Percentiles rank a stretch among this genome's conserved stretches.
phyloP scores from a whole-genome alignment of 441 rosid genomes.

The Aquilaria agallochum region DNA sequence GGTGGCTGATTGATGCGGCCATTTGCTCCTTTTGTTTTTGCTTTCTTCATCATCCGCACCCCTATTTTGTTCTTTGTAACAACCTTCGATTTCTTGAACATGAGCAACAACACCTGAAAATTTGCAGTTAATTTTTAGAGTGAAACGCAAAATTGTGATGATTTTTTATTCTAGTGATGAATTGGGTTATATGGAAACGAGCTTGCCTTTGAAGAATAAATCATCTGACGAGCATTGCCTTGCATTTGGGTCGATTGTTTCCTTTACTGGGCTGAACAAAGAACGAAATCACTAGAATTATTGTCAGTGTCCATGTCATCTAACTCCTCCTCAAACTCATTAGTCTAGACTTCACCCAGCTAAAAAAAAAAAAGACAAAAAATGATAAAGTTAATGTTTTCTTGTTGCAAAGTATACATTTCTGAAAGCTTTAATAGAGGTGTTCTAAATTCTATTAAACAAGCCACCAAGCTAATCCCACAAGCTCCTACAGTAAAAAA shows the following conservation, averaged over 20 bases:
- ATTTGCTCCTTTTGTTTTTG: constrained; percentile 26
- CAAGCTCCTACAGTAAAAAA: constrained; percentile 67
- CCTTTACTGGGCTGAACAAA: constrained; percentile 54
- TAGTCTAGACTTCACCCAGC: constrained; percentile 9
- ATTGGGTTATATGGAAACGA: constrained; percentile 44
- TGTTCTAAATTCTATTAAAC: constrained; percentile 64
- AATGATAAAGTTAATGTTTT: constrained; percentile 69
- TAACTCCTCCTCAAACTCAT: constrained; percentile 16
- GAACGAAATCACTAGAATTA: constrained; percentile 38
- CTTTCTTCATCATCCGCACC: constrained; percentile 10
- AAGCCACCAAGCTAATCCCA: constrained; percentile 56
- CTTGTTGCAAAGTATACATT: constrained; percentile 81
- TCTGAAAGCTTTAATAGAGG: constrained; percentile 68
- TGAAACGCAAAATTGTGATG: constrained; percentile 54
- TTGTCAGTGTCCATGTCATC: constrained; percentile 22
- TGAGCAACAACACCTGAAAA: constrained; percentile 65
- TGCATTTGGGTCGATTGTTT: constrained; percentile 41
- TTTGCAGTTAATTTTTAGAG: constrained; percentile 74
- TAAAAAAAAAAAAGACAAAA: constrained; percentile 9
- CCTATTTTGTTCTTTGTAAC: constrained; percentile 22
- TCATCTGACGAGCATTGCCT: constrained; percentile 63
- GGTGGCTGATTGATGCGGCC: too few relatives aligned
- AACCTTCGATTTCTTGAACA: constrained; percentile 52
- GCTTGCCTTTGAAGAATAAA: constrained; percentile 65
- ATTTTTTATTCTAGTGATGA: constrained; percentile 32